phyloP scores from a whole-genome alignment of 805 yeast species.

The Zygosaccharomyces lentus region DNA sequence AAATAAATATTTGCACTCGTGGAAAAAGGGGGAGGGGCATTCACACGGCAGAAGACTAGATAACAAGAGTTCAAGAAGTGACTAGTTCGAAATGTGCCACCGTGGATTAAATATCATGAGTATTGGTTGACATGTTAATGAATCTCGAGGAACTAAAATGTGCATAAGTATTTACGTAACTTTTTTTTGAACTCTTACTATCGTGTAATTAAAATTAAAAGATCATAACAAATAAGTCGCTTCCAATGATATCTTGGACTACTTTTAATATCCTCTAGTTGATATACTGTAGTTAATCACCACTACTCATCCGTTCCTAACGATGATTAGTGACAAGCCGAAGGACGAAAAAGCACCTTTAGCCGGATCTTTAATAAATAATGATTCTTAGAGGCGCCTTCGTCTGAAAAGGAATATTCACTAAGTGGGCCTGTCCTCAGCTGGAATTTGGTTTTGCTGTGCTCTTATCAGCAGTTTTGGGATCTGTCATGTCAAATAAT shows the following conservation, averaged over 20 bases:
- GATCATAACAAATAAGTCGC: neutral
- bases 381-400: neutral
- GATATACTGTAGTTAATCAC: neutral
- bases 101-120: neutral
- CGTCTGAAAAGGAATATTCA: neutral
- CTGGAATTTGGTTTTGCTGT: neutral
- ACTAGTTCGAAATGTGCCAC: neutral
- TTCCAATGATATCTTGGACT: neutral
- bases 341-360: neutral
- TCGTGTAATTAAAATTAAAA: neutral
- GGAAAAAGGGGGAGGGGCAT: slow-evolving; percentile 20
- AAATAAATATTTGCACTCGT: slow-evolving; percentile 24
- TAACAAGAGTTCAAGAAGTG: slow-evolving; percentile 4
- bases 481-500: slow-evolving; percentile 9
- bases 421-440: neutral
- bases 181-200: neutral
- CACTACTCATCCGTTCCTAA: neutral
- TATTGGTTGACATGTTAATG: neutral
- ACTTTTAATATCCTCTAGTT: neutral
- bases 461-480: neutral
- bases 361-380: neutral
- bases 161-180: neutral
- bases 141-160: neutral
- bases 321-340: neutral
- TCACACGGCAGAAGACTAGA: slow-evolving; percentile 1